Percentiles rank a stretch among this genome's conserved stretches.
Conservation (phyloP, 2,329 filamentous ascomycete species). For the Chalaropsis ovoidea region DNA sequence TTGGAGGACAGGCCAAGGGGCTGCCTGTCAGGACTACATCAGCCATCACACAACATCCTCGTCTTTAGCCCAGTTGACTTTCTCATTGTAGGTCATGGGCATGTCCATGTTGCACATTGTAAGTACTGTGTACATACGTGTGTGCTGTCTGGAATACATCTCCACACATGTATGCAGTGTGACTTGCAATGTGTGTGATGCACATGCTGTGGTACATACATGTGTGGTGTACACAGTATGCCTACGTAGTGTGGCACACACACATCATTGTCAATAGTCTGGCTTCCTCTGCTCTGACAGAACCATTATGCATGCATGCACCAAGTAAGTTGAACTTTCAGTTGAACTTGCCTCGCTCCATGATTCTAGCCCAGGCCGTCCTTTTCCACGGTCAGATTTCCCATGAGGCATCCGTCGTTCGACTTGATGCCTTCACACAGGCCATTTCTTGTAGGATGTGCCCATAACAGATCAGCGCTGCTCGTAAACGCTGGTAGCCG, state of each 20-base stretch:
- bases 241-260: too few species aligned
- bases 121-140: too few species aligned
- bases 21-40: neutral
- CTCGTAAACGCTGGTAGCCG: slow-evolving; percentile 4
- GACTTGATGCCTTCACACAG: neutral
- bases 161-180: too few species aligned
- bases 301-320: too few species aligned
- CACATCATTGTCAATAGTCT: too few species aligned
- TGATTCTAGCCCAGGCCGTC: neutral
- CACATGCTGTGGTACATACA: neutral
- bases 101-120: neutral
- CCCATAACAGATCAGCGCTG: neutral
- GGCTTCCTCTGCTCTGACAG: too few species aligned
- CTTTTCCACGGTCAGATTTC: neutral
- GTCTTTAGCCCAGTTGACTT: slow-evolving; percentile 11
- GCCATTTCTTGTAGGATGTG: neutral
- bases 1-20: too few species aligned
- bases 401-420: neutral
- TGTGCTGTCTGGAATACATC: too few species aligned
- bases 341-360: neutral
- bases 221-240: too few species aligned
- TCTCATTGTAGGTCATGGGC: neutral
- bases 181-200: neutral
- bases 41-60: neutral
- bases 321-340: too few species aligned